Base-by-base conservation (phyloP, 2,329 filamentous ascomycete genomes). In the Venturia oleaginea region DNA sequence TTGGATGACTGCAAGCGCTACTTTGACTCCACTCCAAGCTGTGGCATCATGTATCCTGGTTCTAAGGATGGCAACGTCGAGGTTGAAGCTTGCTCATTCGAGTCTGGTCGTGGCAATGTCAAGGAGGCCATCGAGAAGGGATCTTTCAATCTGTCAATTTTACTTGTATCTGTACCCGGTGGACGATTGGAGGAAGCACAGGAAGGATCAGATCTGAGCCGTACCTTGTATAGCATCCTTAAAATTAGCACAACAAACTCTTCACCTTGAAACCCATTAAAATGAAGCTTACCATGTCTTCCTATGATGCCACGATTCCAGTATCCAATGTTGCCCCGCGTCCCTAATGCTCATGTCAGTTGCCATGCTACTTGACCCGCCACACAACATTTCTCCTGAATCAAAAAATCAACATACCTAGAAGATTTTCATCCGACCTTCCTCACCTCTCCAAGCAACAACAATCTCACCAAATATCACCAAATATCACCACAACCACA, bases 31-130 rank as follows among this genome's bases (percentile, higher is more conserved):
- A 76, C 75, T 0, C 67, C 68, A 17, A 76, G 75, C 54, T n/a
- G n/a, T n/a, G 74, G 74, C 3, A 72, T 76, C 38, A 65, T 69
- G 40, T 40, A 71, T 2, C 67, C 30, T 17, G 37, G 22, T 32
- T 27, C 19, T 10, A n/a, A 43, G 10, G 54, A 38, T 32, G 15
- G 46, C 13, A 7, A 27, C 61, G 61, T 76, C 38, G 69, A 70
- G 19, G 72, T 75, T 4, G 70, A 75, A 64, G 67, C 68, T 54
- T 37, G 55, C 10, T 30, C 64, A 0, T 37, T 57, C 6, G 55
- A 65, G 19, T 57, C 73, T 4, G 69, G 77, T 65, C 77, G 77
- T 65, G 76, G 77, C 8, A 70, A 77, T 38, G 71, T 82, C 22
- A 70, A 71, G 7, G 74, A 74, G 46, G 73, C 77, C 13, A 19